Evolutionary conservation across 108 stramenopile species (phyloP), one percentile per base, ranked within the genome.

Genomic region (Stephanodiscus minutulus): DNA sequence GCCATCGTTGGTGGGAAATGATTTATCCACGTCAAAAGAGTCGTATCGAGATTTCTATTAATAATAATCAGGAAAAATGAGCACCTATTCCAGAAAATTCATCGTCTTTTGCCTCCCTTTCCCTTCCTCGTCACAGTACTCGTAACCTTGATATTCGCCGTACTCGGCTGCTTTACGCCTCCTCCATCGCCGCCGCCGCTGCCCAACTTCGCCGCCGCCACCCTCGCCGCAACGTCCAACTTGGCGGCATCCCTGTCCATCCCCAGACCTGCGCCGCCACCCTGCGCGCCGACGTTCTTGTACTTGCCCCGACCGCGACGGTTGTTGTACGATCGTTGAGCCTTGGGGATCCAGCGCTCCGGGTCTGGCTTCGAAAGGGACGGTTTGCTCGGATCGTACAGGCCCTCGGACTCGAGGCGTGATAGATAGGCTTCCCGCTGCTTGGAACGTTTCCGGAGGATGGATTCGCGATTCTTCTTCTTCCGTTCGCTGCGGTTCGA

Each of bases 331-430:
- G 86, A 88, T 65, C 97, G 77, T 76, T 96, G 96, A 66, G 87
- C 87, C 70, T 96, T 94, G 25, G 96, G 93, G 20, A 98, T 86
- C 97, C 97, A 98, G 44, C 97, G 91, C 80, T 98, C 97, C 18
- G 97, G 96, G 84, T 98, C 91, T 6, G 97, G 97, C 71, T 86
- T 84, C 36, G 83, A 69, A 18, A 55, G 75, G 11, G 79, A 41
- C 15, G 88, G 81, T 64, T 90, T 89, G 63, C 84, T 86, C 5
- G 94, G 90, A 77, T 94, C 85, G 74, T 91, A 91, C 36, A 66
- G 85, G 28, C 89, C 89, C 47, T 85, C 73, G 0, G 83, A 72
- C 66, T 86, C 77, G 48, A 93, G 66, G 36, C 83, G 25, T 10
- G 84, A 68, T 43, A 94, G 66, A 53, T 94, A 89, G 7, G 77